Evolutionary conservation across 1,284 basidiomycete genomes (phyloP), one percentile per base, ranked within the genome.

Genomic region (Trichosporon sp.): DNA sequence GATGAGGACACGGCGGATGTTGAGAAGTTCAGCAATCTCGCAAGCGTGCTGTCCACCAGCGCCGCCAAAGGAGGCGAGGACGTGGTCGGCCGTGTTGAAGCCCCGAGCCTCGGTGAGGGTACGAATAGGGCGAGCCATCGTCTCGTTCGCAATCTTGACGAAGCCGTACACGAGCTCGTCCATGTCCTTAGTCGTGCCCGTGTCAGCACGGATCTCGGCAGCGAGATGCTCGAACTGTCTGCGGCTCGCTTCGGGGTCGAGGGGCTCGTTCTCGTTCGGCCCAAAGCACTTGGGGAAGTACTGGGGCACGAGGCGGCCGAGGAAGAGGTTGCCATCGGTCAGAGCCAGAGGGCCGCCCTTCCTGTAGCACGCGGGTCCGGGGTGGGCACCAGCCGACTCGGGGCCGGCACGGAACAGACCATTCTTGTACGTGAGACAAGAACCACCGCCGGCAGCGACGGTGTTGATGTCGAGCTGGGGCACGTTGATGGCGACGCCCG

Each of bases 11-110:
- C 90, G 92, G 76, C 88, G 88, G 76, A 96, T 96, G 7, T 92
- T 92, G 0, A 96, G 86, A 38, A 79, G 78, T 73, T 79, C 78
- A n/a, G 87, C 93, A 65, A 96, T 92, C 76, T 93, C 91, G 86
- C 93, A 95, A 4, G 92, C 94, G 76, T 96, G 93, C 78, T 96
- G 94, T 0, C 94, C 94, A 12, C 94, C 94, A 2, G 93, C 93
- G 19, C 93, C 93, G 31, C 93, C 96, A 77, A 98, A 98, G 73
- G 90, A 92, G 2, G 93, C 91, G 4, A 98, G 85, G 38, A 94
- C 88, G 79, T 98, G 96, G 78, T 90, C 91, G 0, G 89, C 88
- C 0, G 92, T 92, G 2, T 92, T 91, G 82, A 94, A 90, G 4
- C 96, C 95, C 65, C 93, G 86, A 0, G 92, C 94, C 83, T 96